A percentile compares a stretch with the other conserved stretches of the same genome.
Evolutionary conservation across 2,329 filamentous ascomycete genomes (phyloP).

Genomic region (Hymenoscyphus repandus): DNA sequence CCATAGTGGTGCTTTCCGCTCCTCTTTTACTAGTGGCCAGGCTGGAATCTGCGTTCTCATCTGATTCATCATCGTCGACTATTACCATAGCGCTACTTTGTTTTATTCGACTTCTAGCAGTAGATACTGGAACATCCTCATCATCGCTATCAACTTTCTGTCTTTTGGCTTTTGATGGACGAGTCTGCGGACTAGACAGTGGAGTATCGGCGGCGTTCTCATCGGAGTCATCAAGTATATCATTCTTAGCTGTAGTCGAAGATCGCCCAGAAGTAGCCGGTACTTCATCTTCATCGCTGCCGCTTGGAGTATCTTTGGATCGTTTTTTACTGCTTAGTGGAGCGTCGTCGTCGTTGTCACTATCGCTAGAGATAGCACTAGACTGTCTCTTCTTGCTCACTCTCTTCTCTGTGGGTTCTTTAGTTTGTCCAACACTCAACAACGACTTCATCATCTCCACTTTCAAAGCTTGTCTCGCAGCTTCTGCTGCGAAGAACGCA

Average conservation of each 20-base stretch:
- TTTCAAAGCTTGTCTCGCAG: constrained; percentile 49
- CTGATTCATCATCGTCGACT: constrained; percentile 13
- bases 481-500: constrained; percentile 76
- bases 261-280: constrained; percentile 18
- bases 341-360: constrained; percentile 26
- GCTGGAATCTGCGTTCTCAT: constrained; percentile 15
- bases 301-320: constrained; percentile 19
- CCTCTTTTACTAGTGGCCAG: constrained; percentile 24
- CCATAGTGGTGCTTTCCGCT: constrained; percentile 11
- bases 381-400: constrained; percentile 17
- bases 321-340: constrained; percentile 21
- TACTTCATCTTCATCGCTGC: constrained; percentile 29
- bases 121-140: constrained; percentile 12
- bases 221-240: constrained; percentile 29
- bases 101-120: no score
- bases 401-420: constrained; percentile 3
- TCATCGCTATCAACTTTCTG: constrained; percentile 32
- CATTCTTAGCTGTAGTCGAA: constrained; percentile 20
- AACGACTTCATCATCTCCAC: constrained; percentile 28
- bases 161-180: constrained; percentile 34
- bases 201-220: constrained; percentile 35
- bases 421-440: constrained; percentile 19
- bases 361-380: constrained; percentile 19
- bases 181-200: constrained; percentile 34
- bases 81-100: no score